Conservation (phyloP, 805 yeast genomes). For the Priceomyces fermenticarens region DNA sequence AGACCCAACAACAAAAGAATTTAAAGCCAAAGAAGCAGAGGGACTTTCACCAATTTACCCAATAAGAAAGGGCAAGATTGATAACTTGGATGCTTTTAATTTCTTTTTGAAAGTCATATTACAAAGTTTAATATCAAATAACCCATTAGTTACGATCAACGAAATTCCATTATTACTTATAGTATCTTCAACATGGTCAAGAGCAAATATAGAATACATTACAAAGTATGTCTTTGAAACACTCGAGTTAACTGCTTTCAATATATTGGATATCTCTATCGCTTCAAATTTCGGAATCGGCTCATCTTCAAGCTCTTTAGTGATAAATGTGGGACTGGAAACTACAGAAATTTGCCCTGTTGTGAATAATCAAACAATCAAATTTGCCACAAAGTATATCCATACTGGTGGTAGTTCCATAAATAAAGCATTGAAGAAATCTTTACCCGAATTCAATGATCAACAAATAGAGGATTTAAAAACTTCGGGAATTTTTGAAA, state of each 20-base stretch:
- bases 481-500: constrained; percentile 72
- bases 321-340: constrained; percentile 77
- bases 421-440: constrained; percentile 47
- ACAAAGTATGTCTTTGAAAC: constrained; percentile 75
- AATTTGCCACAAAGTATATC: constrained; percentile 49
- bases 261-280: constrained; percentile 64
- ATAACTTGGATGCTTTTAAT: constrained; percentile 66
- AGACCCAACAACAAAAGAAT: constrained; percentile 34
- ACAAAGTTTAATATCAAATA: constrained; percentile 34
- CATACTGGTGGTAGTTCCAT: constrained; percentile 66
- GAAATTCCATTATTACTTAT: constrained; percentile 71
- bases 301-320: constrained; percentile 58
- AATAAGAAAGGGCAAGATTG: constrained; percentile 60
- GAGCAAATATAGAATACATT: constrained; percentile 60
- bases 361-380: constrained; percentile 64
- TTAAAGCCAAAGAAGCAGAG: constrained; percentile 35
- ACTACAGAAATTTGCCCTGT: constrained; percentile 78
- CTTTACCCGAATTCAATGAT: constrained; percentile 56
- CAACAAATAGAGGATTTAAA: constrained; percentile 74
- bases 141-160: constrained; percentile 50
- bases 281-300: constrained; percentile 76
- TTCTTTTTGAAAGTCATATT: constrained; percentile 50
- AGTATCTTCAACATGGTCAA: constrained; percentile 62
- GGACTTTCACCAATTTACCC: constrained; percentile 53
- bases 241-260: constrained; percentile 68